Percentiles rank a stretch among this genome's conserved stretches.
phyloP scores from a whole-genome alignment of 1,139 yeast species.

The Yamadazyma spencermartinsiae region DNA sequence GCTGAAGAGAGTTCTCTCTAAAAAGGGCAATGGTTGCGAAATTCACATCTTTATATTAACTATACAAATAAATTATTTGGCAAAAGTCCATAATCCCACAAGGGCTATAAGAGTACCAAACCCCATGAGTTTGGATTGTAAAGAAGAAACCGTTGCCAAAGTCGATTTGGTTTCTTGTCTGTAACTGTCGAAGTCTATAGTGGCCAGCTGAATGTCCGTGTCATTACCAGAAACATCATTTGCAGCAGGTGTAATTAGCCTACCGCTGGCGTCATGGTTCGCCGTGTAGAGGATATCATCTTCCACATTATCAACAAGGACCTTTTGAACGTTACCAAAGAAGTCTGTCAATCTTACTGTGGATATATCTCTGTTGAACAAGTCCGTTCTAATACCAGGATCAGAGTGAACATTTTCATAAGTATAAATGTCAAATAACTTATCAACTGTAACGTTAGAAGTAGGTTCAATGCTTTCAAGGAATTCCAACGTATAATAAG shows the following conservation, averaged over 20 bases:
- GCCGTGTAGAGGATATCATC: slow-evolving; percentile 40
- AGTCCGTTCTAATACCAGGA: slow-evolving; percentile 86
- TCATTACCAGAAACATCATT: slow-evolving; percentile 5
- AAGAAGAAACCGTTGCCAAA: slow-evolving; percentile 17
- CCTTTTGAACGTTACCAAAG: slow-evolving; percentile 90
- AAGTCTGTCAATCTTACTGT: slow-evolving; percentile 87
- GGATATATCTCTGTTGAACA: slow-evolving; percentile 65
- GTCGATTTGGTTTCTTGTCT: slow-evolving; percentile 14
- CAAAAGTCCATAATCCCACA: slow-evolving; percentile 24
- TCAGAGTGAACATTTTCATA: slow-evolving; percentile 85
- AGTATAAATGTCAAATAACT: slow-evolving; percentile 80
- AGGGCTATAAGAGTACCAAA: slow-evolving; percentile 18
- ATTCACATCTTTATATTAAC: neutral
- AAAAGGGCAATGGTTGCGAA: too few relatives aligned
- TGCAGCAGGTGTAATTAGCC: slow-evolving; percentile 2
- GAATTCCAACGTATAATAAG: slow-evolving; percentile 87
- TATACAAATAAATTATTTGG: slow-evolving; percentile 9
- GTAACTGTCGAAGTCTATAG: slow-evolving; percentile 11
- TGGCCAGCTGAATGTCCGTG: slow-evolving; percentile 5
- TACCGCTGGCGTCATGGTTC: slow-evolving; percentile 26
- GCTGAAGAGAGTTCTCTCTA: too few relatives aligned
- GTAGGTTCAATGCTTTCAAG: slow-evolving; percentile 78
- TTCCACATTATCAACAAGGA: slow-evolving; percentile 63
- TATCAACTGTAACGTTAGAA: slow-evolving; percentile 74
- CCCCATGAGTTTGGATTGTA: slow-evolving; percentile 19